A percentile compares a stretch with the other conserved stretches of the same genome.
phyloP scores from a whole-genome alignment of 1,284 basidiomycete genomes.

The Austroboletus novae-zelandiae region DNA sequence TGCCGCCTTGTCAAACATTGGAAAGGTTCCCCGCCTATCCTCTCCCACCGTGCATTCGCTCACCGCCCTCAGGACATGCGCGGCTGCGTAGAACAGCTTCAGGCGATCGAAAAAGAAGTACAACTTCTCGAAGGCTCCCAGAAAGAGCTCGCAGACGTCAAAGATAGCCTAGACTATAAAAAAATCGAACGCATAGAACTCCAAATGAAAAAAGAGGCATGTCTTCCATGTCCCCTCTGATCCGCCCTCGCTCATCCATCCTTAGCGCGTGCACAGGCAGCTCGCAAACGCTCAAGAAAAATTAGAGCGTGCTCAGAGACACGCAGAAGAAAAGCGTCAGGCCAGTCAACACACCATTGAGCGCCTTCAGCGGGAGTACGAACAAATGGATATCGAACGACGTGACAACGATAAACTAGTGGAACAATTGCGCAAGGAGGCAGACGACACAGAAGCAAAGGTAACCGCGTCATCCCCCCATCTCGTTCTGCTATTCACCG shows the following conservation, averaged over 20 bases:
- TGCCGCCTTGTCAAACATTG: constrained; percentile 65
- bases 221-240: constrained; percentile 7
- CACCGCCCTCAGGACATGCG: constrained; percentile 57
- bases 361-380: constrained; percentile 70
- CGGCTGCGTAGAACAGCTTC: constrained; percentile 65
- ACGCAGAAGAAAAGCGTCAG: constrained; percentile 70
- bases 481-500: neutral
- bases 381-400: constrained; percentile 70
- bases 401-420: constrained; percentile 74
- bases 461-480: constrained; percentile 32
- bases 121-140: constrained; percentile 57
- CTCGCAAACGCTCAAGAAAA: constrained; percentile 75
- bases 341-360: constrained; percentile 69
- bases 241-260: neutral
- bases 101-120: constrained; percentile 69
- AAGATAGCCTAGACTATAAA: constrained; percentile 66
- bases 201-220: constrained; percentile 62
- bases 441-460: constrained; percentile 61
- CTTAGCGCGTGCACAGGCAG: constrained; percentile 72
- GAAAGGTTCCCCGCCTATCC: constrained; percentile 50
- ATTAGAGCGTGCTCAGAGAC: constrained; percentile 68
- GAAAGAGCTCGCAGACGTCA: constrained; percentile 62
- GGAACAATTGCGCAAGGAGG: constrained; percentile 68
- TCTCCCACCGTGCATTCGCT: neutral
- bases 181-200: constrained; percentile 71